Base-by-base conservation (phyloP, 495 filamentous ascomycete genomes). In the Hypoxylon cercidicola region DNA sequence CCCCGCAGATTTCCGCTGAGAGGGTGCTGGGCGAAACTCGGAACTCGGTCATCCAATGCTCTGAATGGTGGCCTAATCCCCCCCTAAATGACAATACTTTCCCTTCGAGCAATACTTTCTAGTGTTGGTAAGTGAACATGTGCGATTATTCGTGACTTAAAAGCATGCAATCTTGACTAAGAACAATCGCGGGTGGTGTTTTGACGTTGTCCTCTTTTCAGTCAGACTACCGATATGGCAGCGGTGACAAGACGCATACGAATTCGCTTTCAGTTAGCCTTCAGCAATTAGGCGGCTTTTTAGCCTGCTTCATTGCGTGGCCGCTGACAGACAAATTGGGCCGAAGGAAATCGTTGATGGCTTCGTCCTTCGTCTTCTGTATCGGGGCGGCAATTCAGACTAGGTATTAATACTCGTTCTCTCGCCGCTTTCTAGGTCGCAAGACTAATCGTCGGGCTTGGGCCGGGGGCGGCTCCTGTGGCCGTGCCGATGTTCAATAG, bases 401-500 rank as follows among this genome's bases (percentile, higher is more conserved):
- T 3, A 71, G n/a, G n/a, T n/a, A n/a, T 74, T 13, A 72, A 77
- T 34, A 74, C 67, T 0, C 74, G 76, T 37, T 69, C 62, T 11
- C 69, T 79, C 10, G 67, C 66, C 0, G 70, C 73, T 13, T 76
- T 78, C 40, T 81, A 81, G 28, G 74, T 72, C 12, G 72, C 72
- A 0, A 74, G 85, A 37, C 74, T 85, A 5, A 73, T 87, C n/a
- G 76, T 79, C 1, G 85, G 85, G 20, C 60, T 88, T 11, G 86
- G 85, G 6, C 77, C 87, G 18, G 86, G 85, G 11, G 78, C 72
- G 18, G 79, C 80, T 2, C 84, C 82, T 0, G 80, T 82, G 0
- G 79, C 84, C 12, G 81, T 86, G 0, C 85, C 86, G 8, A 83
- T 84, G 68, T 85, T 79, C 59, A 80, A 74, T 32, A 77, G 81